phyloP scores from a whole-genome alignment of 1,284 basidiomycete species.

The Xerocomus nothofagi region DNA sequence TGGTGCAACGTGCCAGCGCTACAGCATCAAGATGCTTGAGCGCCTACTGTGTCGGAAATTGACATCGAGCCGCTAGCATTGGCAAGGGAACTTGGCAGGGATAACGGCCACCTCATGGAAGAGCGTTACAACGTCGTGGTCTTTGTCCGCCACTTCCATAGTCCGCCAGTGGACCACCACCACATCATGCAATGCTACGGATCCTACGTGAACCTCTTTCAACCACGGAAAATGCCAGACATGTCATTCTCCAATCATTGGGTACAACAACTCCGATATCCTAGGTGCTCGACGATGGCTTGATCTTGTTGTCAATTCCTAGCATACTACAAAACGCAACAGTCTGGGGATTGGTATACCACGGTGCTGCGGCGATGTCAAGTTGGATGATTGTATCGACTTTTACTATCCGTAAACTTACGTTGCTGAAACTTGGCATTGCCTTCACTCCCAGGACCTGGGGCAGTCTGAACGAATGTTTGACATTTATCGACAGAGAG shows the following conservation, averaged over 20 bases:
- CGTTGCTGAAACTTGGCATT: constrained; percentile 46
- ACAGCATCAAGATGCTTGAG: neutral
- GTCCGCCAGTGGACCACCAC: too few relatives aligned
- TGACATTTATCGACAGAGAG: constrained; percentile 54
- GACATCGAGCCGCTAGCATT: too few relatives aligned
- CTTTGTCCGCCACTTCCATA: too few relatives aligned
- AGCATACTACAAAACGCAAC: constrained; percentile 82
- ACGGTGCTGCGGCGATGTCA: constrained; percentile 19
- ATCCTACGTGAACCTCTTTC: neutral
- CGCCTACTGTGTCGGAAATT: too few relatives aligned
- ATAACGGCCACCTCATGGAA: too few relatives aligned
- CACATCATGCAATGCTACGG: neutral
- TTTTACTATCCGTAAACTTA: constrained; percentile 35
- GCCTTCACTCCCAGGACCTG: constrained; percentile 51
- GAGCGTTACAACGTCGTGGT: too few relatives aligned
- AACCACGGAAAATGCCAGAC: neutral
- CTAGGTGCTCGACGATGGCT: constrained; percentile 36
- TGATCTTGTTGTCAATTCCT: constrained; percentile 79
- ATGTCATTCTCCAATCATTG: neutral
- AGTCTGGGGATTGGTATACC: constrained; percentile 86
- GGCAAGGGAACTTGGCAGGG: too few relatives aligned
- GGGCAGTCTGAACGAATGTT: constrained; percentile 73
- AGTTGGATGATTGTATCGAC: constrained; percentile 1
- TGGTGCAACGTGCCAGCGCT: too few relatives aligned
- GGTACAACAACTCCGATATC: neutral